Evolutionary conservation across 352 stramenopile genomes (phyloP).

Genomic region (Globisporangium lucens): DNA sequence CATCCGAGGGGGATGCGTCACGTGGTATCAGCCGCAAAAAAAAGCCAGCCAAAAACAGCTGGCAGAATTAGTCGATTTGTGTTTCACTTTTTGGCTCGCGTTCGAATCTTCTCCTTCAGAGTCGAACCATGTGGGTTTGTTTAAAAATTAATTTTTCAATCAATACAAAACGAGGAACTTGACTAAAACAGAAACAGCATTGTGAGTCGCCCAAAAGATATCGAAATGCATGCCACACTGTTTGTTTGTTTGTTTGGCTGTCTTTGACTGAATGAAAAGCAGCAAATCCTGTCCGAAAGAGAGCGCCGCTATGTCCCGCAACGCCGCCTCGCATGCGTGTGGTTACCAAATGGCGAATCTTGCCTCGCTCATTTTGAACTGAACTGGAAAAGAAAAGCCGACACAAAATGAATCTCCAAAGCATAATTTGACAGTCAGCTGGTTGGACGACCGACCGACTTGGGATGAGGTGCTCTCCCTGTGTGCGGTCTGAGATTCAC

Average conservation of each 20-base stretch:
- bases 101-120: background rate
- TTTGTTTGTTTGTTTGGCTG: background rate
- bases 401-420: background rate
- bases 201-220: background rate
- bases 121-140: background rate
- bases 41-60: background rate
- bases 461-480: too few relatives aligned
- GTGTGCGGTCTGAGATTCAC: too few relatives aligned
- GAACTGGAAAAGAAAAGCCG: background rate
- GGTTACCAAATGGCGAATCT: background rate
- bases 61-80: slow-evolving; percentile 11
- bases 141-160: background rate
- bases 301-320: background rate
- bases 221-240: background rate
- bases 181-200: background rate
- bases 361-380: background rate
- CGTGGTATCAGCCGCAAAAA: background rate
- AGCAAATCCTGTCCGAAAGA: background rate
- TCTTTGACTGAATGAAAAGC: too few relatives aligned
- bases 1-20: background rate
- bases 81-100: background rate
- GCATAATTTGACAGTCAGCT: background rate
- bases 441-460: background rate
- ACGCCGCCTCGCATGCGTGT: background rate
- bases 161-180: background rate